Percentiles rank a stretch among this genome's conserved stretches.
phyloP scores from a whole-genome alignment of 129 eudicot genomes.

The Flaveria brownii region DNA sequence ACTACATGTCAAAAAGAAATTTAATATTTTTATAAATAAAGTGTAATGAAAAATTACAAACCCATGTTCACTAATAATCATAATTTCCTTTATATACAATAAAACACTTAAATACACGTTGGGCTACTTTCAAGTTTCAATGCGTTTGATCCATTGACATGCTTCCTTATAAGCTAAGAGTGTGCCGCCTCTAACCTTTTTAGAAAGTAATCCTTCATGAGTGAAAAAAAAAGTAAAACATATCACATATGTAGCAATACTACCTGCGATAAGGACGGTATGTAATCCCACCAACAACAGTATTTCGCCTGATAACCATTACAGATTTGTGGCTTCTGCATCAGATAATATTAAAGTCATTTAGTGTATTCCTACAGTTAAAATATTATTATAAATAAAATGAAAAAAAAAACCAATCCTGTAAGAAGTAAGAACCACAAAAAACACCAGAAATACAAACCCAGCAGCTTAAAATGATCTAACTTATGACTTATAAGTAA shows the following conservation, averaged over 20 bases:
- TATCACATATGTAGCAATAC: slow-evolving; percentile 10
- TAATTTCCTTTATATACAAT: not conserved
- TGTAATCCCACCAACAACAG: slow-evolving; percentile 95
- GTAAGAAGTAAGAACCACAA: slow-evolving; percentile 30
- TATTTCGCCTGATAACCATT: slow-evolving; percentile 74
- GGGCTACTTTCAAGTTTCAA: not conserved
- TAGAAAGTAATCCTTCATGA: not conserved
- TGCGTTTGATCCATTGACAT: not conserved
- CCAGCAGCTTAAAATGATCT: slow-evolving; percentile 21
- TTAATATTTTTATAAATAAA: not conserved
- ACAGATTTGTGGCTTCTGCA: slow-evolving; percentile 96
- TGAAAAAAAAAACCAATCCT: not conserved
- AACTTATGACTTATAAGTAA: slow-evolving; percentile 8
- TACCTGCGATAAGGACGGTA: slow-evolving; percentile 94
- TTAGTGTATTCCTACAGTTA: not conserved
- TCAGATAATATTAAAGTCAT: slow-evolving; percentile 5
- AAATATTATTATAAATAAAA: slow-evolving; percentile 10
- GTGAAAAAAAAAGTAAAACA: not conserved
- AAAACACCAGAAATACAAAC: slow-evolving; percentile 3
- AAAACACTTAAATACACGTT: not conserved
- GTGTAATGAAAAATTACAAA: not conserved
- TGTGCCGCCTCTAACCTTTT: not conserved
- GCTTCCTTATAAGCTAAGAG: not conserved
- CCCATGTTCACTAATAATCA: not conserved
- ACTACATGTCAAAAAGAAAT: not conserved